Percentiles rank a stretch among this genome's conserved stretches.
These are phyloP conservation scores for Myriosclerotinia curreyana DNA, from an alignment of 2,329 filamentous ascomycete genomes.

Conservation along the genomic window DNA sequence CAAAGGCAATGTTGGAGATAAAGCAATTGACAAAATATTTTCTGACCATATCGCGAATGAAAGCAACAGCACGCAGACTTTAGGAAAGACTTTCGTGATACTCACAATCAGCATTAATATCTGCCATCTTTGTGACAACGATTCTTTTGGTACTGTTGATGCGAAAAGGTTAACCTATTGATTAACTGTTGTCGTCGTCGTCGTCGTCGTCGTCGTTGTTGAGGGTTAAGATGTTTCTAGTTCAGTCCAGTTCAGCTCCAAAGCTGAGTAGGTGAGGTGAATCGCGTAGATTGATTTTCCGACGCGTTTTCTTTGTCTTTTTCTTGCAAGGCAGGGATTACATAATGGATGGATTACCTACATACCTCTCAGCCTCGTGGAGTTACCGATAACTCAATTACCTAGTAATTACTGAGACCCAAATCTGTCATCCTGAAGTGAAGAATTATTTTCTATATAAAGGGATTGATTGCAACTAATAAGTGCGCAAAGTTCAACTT, in stretches of 20 bases:
- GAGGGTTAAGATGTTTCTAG: neutral
- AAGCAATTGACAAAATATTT: neutral
- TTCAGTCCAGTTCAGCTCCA: neutral
- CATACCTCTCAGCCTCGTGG: conserved; percentile 15
- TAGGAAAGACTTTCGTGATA: neutral
- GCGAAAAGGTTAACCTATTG: neutral
- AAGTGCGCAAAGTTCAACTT: neutral
- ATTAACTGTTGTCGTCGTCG: neutral
- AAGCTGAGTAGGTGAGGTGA: no score
- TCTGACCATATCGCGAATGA: no score
- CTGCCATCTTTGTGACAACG: conserved; percentile 27
- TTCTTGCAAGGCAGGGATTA: conserved; percentile 11
- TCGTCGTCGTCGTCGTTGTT: conserved; percentile 3
- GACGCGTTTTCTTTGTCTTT: conserved; percentile 9
- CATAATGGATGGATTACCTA: neutral
- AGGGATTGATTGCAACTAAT: conserved; percentile 7
- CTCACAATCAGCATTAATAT: conserved; percentile 32
- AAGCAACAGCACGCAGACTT: neutral
- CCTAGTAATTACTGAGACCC: conserved; percentile 2
- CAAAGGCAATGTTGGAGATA: neutral
- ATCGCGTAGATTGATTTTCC: conserved; percentile 31
- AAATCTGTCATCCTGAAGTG: conserved; percentile 23
- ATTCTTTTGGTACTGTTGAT: neutral
- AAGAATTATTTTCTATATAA: conserved; percentile 15
- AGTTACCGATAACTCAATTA: no score